These are phyloP conservation scores for Pythium aristosporum DNA, from an alignment of 352 stramenopile genomes.

Conservation along the genomic window DNA sequence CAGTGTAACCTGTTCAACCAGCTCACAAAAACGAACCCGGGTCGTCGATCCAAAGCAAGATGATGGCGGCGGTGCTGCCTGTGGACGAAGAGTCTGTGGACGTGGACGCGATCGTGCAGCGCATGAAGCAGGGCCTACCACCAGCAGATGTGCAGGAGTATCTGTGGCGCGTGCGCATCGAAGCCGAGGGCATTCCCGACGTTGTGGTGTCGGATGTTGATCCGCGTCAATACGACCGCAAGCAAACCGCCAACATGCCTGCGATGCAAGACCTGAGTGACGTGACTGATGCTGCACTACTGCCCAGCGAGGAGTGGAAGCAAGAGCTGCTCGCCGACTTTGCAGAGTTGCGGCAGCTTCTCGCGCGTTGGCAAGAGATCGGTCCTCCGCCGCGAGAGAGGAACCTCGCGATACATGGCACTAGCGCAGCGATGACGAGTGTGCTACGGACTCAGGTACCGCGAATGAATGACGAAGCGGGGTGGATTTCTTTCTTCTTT, in stretches of 20 bases:
- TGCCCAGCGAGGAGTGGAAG: constrained; percentile 51
- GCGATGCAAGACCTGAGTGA: constrained; percentile 44
- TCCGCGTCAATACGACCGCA: constrained; percentile 55
- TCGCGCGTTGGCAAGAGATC: constrained; percentile 69
- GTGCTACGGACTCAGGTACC: constrained; percentile 60
- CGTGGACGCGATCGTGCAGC: constrained; percentile 51
- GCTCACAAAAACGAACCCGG: neutral
- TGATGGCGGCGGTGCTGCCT: constrained; percentile 72
- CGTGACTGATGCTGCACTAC: constrained; percentile 26
- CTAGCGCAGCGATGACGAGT: constrained; percentile 14
- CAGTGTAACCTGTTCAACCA: constrained; percentile 8
- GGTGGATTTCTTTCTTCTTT: constrained; percentile 80
- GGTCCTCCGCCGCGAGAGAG: constrained; percentile 36
- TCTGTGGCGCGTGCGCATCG: constrained; percentile 77
- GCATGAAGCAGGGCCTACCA: constrained; percentile 64
- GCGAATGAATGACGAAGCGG: constrained; percentile 75
- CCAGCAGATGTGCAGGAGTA: constrained; percentile 83
- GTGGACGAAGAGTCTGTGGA: constrained; percentile 61
- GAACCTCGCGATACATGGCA: neutral
- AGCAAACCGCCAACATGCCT: constrained; percentile 79
- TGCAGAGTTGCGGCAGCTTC: constrained; percentile 70
- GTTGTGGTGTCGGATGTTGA: constrained; percentile 74
- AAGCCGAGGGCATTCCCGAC: constrained; percentile 76
- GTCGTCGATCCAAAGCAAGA: constrained; percentile 25
- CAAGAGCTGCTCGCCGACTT: constrained; percentile 70